Conservation (phyloP, 805 yeast genomes). For the Candida nanaspora region DNA sequence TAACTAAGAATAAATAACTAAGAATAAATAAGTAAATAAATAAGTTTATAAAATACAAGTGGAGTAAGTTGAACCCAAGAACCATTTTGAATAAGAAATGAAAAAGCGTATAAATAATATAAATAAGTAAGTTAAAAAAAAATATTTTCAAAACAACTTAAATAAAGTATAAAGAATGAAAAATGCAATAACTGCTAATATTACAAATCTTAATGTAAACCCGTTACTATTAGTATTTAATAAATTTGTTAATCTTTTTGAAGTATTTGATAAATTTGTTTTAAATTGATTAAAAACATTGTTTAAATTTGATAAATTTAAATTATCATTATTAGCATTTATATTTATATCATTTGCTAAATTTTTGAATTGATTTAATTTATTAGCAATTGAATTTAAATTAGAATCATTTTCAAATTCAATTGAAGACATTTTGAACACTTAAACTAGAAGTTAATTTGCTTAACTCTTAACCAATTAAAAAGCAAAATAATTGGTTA, state of each 20-base stretch:
- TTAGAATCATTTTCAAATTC: conserved; percentile 51
- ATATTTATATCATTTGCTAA: conserved; percentile 63
- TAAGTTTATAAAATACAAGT: neutral
- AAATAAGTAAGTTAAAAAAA: too few species aligned
- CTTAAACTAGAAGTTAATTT: too few species aligned
- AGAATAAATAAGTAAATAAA: neutral
- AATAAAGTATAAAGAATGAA: conserved; percentile 50
- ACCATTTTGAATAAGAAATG: too few species aligned
- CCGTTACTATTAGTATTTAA: conserved; percentile 48
- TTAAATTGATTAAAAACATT: conserved; percentile 45
- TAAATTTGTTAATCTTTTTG: conserved; percentile 46
- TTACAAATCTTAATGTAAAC: conserved; percentile 49
- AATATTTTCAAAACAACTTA: conserved; percentile 34
- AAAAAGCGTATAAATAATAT: too few species aligned
- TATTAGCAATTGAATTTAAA: conserved; percentile 56
- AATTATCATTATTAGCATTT: conserved; percentile 51
- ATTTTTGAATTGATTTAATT: conserved; percentile 54
- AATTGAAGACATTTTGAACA: conserved; percentile 12
- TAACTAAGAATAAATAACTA: neutral
- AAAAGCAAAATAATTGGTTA: too few species aligned
- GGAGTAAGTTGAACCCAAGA: neutral
- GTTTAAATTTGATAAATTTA: conserved; percentile 33
- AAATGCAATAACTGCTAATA: conserved; percentile 44
- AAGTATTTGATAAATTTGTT: conserved; percentile 43
- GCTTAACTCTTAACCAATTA: neutral